Conservation (phyloP, 768 basidiomycete species). For the Pholiota molesta region DNA sequence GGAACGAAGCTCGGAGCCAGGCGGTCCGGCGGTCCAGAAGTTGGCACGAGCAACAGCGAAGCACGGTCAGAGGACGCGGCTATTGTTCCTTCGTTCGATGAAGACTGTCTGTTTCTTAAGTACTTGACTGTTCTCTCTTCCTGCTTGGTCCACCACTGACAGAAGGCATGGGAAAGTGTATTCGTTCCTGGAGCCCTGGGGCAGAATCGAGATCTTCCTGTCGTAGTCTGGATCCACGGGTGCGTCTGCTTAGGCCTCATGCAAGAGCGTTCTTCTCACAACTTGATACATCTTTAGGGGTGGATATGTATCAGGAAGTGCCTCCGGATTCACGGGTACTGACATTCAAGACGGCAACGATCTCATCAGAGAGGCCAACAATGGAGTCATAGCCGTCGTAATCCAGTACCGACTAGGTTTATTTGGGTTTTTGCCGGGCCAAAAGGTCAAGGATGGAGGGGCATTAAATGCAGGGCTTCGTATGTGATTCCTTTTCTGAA, state of each 20-base stretch:
- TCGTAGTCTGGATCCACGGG: slow-evolving; percentile 50
- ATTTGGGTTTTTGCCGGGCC: slow-evolving; percentile 48
- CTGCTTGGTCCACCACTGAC: too few species aligned
- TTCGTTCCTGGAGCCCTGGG: slow-evolving; percentile 35
- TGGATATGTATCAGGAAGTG: slow-evolving; percentile 35
- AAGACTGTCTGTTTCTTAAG: slow-evolving; percentile 48
- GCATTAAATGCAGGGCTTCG: slow-evolving; percentile 50
- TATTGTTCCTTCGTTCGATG: slow-evolving; percentile 20
- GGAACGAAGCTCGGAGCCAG: not conserved
- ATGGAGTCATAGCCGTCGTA: slow-evolving; percentile 37
- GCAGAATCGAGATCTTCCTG: slow-evolving; percentile 33
- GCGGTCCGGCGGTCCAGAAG: not conserved
- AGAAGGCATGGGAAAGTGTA: slow-evolving; percentile 27
- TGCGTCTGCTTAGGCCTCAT: slow-evolving; percentile 11
- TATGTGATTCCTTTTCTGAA: slow-evolving; percentile 25
- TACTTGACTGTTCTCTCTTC: slow-evolving; percentile 8
- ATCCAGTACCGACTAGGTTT: slow-evolving; percentile 47
- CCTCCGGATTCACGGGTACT: slow-evolving; percentile 22
- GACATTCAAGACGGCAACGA: slow-evolving; percentile 33
- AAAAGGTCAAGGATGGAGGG: slow-evolving; percentile 42
- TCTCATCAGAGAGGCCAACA: slow-evolving; percentile 35
- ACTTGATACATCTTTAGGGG: slow-evolving; percentile 20
- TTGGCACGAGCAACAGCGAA: not conserved
- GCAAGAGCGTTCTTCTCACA: not conserved
- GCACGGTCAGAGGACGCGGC: not conserved